Conservation (phyloP, 2,329 filamentous ascomycete species). For the Aspergillus candidus region DNA sequence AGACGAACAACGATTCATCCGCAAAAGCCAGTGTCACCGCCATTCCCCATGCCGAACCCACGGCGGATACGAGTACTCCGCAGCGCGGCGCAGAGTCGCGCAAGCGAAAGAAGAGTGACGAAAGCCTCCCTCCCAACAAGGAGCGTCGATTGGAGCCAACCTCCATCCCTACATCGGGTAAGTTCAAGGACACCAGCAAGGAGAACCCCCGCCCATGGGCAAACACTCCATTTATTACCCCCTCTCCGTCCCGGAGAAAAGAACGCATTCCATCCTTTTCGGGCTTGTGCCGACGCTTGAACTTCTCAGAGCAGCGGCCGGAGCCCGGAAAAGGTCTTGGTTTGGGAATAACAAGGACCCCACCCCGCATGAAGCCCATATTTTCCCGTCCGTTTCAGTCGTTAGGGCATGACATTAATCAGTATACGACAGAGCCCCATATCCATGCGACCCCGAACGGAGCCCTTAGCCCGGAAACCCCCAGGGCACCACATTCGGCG, state of each 20-base stretch:
- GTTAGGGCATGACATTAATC: slow-evolving; percentile 1
- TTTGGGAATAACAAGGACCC: slow-evolving; percentile 25
- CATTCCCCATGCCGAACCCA: neutral
- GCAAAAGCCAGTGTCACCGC: neutral
- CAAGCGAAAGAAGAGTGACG: slow-evolving; percentile 24
- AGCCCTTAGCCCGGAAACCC: too few relatives aligned
- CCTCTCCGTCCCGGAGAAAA: slow-evolving; percentile 10
- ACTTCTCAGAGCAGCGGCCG: slow-evolving; percentile 8
- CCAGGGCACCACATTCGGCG: slow-evolving; percentile 13
- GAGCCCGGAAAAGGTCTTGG: slow-evolving; percentile 17
- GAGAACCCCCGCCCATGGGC: neutral
- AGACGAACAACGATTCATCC: neutral
- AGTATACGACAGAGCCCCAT: too few relatives aligned
- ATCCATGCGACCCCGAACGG: too few relatives aligned
- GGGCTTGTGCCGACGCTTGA: slow-evolving; percentile 12
- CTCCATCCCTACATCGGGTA: slow-evolving; percentile 2
- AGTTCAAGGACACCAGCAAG: slow-evolving; percentile 1
- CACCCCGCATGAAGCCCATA: slow-evolving; percentile 13
- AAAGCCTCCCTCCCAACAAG: slow-evolving; percentile 16
- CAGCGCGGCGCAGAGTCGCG: slow-evolving; percentile 7
- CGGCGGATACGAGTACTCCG: neutral
- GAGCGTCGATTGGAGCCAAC: slow-evolving; percentile 19
- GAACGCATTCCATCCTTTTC: slow-evolving; percentile 18
- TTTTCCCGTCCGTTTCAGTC: slow-evolving; percentile 7
- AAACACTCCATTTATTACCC: slow-evolving; percentile 9